Percentiles rank a stretch among this genome's conserved stretches.
Conservation (phyloP, 2,329 filamentous ascomycete species). For the Neofusicoccum kwambonambiense region DNA sequence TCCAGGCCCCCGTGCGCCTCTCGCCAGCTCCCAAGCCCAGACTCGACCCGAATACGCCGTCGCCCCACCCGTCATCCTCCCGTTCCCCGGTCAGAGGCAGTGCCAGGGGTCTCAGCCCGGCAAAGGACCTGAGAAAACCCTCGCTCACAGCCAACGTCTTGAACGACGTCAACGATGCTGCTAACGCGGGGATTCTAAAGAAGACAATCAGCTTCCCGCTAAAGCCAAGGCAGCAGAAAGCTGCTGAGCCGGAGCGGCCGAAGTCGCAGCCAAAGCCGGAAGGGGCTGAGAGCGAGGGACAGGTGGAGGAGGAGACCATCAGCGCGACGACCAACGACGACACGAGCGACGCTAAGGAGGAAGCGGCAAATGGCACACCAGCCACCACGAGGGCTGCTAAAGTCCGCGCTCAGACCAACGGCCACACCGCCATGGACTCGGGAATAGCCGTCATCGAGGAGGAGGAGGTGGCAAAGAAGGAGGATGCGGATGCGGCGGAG, state of each 20-base stretch:
- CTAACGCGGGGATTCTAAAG: slow-evolving; percentile 32
- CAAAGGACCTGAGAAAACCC: background rate
- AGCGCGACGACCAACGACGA: background rate
- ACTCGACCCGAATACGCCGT: background rate
- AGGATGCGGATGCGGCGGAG: slow-evolving; percentile 24
- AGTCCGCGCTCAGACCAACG: no score
- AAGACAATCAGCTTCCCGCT: slow-evolving; percentile 35
- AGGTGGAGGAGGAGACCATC: background rate
- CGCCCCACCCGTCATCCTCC: background rate
- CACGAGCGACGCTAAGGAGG: no score
- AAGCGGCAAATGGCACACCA: no score
- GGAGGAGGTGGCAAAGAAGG: slow-evolving; percentile 18
- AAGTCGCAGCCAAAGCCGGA: background rate
- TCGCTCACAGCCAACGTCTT: background rate
- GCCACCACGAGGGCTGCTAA: no score
- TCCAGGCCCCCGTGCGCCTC: background rate
- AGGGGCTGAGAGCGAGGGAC: background rate
- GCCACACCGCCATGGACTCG: no score
- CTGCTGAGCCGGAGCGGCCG: background rate
- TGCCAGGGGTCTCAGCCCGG: background rate
- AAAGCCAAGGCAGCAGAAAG: background rate
- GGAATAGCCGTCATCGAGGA: no score
- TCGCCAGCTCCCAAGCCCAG: background rate
- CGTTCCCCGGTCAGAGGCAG: background rate
- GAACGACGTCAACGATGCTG: slow-evolving; percentile 15